A percentile compares a stretch with the other conserved stretches of the same genome.
Evolutionary conservation across 2,329 filamentous ascomycete species (phyloP).

Genomic region (Aureobasidium leucospermi): DNA sequence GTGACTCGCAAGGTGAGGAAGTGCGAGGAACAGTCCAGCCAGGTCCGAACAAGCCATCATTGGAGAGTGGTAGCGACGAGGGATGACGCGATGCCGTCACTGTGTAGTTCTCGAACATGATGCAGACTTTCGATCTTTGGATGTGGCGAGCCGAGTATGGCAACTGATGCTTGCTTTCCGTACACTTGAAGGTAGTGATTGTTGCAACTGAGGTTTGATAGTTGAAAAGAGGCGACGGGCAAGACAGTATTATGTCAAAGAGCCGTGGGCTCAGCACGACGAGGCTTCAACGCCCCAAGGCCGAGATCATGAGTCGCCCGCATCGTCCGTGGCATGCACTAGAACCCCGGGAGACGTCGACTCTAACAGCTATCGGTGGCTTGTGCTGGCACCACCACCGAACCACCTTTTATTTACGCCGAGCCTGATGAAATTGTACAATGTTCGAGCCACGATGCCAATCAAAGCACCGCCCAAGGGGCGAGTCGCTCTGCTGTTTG

Average conservation of each 20-base stretch:
- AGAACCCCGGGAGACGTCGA: neutral
- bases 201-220: neutral
- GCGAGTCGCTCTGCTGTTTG: neutral
- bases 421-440: neutral
- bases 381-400: conserved; percentile 3
- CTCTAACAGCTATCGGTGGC: neutral
- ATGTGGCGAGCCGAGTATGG: neutral
- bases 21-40: conserved; percentile 25
- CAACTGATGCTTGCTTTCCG: neutral
- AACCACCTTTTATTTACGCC: conserved; percentile 7
- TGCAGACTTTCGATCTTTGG: neutral
- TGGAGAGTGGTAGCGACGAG: conserved; percentile 18
- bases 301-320: conserved; percentile 10
- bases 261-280: neutral
- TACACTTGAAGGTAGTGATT: neutral
- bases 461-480: neutral
- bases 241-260: conserved; percentile 1
- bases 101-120: conserved; percentile 35
- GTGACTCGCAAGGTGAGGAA: conserved; percentile 21
- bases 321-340: conserved; percentile 6
- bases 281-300: conserved; percentile 11
- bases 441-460: neutral
- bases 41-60: conserved; percentile 26
- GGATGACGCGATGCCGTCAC: conserved; percentile 30
- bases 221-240: neutral